Evolutionary conservation across 75 land plant species (phyloP), one percentile per base, ranked within the genome.

Genomic region (Picea glauca): DNA sequence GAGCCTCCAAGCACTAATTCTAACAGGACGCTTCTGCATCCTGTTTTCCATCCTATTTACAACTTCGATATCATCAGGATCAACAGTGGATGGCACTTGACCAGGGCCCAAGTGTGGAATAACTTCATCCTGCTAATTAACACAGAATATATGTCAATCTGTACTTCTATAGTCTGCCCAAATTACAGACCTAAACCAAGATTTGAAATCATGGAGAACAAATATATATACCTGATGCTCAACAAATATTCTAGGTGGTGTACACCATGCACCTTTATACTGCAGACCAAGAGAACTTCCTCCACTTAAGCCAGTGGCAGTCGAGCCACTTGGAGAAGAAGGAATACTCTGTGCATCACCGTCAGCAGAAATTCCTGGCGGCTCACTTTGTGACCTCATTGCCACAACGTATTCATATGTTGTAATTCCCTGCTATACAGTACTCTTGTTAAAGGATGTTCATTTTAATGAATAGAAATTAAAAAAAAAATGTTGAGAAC

Each of bases 391-490:
- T 26, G 96, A 84, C 74, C 99, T 89, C 94, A 96, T 94, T 13
- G 99, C 96, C 35, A 96, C 93, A 21, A 96, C 96, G 87, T 93
- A 96, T 76, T 93, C 99, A 84, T 96, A 96, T n/a, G 99, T 93
- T 43, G 99, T 90, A 40, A 96, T 96, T 57, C 99, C 98, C 99
- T 96, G 63, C 82, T 12, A 68, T 13, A 57, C 72, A 62, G n/a
- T 18, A 57, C 59, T 13, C 58, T 40, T 12, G 66, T 56, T 38
- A 74, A 77, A 33, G 17, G 40, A 67, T 32, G 13, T 57, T 5
- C 0, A 56, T 15, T 31, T 13, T 70, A 46, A 59, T 18, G 20
- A 3, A 56, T n/a, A 50, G 56, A 5, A 9, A 3, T 70, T n/a
- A 1, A 70, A 43, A 43, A 40, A n/a, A n/a, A 4, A 20, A 43